Conservation (phyloP, 805 yeast genomes). For the Yarrowia divulgata region DNA sequence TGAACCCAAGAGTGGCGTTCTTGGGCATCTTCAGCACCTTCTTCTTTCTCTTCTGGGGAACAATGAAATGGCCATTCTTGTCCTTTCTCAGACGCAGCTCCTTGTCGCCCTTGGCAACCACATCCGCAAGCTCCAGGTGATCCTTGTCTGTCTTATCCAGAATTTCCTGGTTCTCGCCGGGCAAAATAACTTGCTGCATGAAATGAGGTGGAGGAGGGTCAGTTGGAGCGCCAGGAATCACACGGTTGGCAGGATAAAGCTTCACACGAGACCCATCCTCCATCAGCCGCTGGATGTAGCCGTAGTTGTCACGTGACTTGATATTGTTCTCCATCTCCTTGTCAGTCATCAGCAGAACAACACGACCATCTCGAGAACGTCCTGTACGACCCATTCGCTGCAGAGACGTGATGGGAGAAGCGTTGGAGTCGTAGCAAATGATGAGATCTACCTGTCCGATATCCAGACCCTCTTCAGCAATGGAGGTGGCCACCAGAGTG, state of each 20-base stretch:
- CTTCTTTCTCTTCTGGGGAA: constrained; percentile 15
- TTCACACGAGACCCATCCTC: constrained; percentile 51
- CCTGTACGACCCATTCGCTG: constrained; percentile 99
- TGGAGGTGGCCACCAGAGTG: constrained; percentile 91
- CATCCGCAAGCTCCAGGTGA: constrained; percentile 18
- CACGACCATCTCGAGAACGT: constrained; percentile 87
- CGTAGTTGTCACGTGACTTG: constrained; percentile 84
- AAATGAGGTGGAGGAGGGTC: constrained; percentile 60
- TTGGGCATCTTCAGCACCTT: constrained; percentile 30
- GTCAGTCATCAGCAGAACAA: constrained; percentile 74
- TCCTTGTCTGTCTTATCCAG: constrained; percentile 39
- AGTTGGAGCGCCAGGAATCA: constrained; percentile 63
- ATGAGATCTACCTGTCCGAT: constrained; percentile 97
- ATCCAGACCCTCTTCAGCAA: constrained; percentile 98
- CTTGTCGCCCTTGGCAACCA: constrained; percentile 21
- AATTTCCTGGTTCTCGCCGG: constrained; percentile 67
- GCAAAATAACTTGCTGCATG: constrained; percentile 65
- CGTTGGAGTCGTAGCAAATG: constrained; percentile 89
- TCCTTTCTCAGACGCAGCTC: constrained; percentile 19
- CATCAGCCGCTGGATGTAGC: constrained; percentile 68
- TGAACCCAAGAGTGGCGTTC: constrained; percentile 4
- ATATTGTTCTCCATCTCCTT: constrained; percentile 82
- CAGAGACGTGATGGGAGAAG: constrained; percentile 89
- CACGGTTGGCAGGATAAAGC: constrained; percentile 63
- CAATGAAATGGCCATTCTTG: constrained; percentile 6